Conservation (phyloP, 495 filamentous ascomycete genomes). For the Pyrenula aspistea region DNA sequence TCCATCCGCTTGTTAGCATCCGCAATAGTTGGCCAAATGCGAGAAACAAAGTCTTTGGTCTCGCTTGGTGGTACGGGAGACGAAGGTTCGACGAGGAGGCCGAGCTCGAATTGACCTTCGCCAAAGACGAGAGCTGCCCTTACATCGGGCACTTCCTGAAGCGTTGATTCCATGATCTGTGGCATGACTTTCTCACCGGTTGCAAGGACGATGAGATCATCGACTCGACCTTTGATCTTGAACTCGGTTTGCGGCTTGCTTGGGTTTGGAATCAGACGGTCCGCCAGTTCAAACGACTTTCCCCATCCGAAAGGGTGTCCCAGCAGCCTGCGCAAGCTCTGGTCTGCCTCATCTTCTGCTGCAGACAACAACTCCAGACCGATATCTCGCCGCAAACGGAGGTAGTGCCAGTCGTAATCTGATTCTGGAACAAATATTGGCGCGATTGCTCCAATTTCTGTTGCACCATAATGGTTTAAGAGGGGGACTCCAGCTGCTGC, state of each 20-base stretch:
- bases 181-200: conserved; percentile 10
- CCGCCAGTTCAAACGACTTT: conserved; percentile 16
- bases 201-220: conserved; percentile 15
- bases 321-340: conserved; percentile 9
- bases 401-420: conserved; percentile 21
- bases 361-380: conserved; percentile 9
- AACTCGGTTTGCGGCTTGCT: conserved; percentile 9
- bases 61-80: background rate
- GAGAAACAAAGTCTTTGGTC: conserved; percentile 5
- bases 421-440: conserved; percentile 15
- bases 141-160: conserved; percentile 7
- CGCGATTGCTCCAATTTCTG: conserved; percentile 23
- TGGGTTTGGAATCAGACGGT: conserved; percentile 13
- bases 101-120: conserved; percentile 20
- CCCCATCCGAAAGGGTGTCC: conserved; percentile 14
- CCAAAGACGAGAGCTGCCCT: conserved; percentile 21
- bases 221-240: conserved; percentile 8
- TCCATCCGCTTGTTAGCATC: conserved; percentile 13
- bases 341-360: background rate
- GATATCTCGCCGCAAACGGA: conserved; percentile 23
- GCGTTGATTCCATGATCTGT: conserved; percentile 13
- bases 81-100: conserved; percentile 18
- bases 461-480: conserved; percentile 25
- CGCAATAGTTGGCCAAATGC: conserved; percentile 16
- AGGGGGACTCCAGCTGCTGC: conserved; percentile 12